A percentile compares a stretch with the other conserved stretches of the same genome.
Conservation (phyloP, 2,329 filamentous ascomycete species). For the Diplodia corticola region DNA sequence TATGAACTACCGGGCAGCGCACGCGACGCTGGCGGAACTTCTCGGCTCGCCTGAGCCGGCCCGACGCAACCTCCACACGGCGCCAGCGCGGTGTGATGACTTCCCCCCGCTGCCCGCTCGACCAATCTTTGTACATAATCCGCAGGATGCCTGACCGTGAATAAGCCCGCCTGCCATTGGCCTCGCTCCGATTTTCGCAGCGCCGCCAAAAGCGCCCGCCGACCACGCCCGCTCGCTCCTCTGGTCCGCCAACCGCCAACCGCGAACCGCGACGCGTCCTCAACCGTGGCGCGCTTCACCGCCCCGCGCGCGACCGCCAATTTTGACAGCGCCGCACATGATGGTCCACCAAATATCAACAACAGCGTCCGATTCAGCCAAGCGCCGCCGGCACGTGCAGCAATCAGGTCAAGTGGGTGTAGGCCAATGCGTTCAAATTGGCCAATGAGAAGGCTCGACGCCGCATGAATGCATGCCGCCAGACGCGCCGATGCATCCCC, state of each 20-base stretch:
- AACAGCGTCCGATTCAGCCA: background rate
- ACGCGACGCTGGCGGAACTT: constrained; percentile 8
- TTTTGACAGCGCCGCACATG: constrained; percentile 1
- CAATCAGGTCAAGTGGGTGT: background rate
- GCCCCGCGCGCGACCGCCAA: background rate
- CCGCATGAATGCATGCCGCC: too few species aligned
- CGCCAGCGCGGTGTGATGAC: background rate
- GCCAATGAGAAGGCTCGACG: background rate
- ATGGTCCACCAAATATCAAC: background rate
- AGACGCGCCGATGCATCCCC: background rate
- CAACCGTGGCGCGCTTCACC: constrained; percentile 12
- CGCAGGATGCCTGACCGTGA: background rate
- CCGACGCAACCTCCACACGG: background rate
- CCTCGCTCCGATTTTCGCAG: background rate
- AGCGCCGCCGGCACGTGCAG: background rate
- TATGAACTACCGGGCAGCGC: constrained; percentile 15
- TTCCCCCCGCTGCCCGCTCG: background rate
- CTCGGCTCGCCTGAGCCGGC: constrained; percentile 5
- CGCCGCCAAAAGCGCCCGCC: background rate
- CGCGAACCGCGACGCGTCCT: constrained; percentile 11
- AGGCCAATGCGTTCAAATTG: background rate
- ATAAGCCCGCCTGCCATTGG: background rate
- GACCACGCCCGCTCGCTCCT: background rate
- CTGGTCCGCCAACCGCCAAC: background rate
- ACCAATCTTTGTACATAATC: constrained; percentile 2